Evolutionary conservation across 148 eudicot species (phyloP).

Genomic region (Beta vulgaris): DNA sequence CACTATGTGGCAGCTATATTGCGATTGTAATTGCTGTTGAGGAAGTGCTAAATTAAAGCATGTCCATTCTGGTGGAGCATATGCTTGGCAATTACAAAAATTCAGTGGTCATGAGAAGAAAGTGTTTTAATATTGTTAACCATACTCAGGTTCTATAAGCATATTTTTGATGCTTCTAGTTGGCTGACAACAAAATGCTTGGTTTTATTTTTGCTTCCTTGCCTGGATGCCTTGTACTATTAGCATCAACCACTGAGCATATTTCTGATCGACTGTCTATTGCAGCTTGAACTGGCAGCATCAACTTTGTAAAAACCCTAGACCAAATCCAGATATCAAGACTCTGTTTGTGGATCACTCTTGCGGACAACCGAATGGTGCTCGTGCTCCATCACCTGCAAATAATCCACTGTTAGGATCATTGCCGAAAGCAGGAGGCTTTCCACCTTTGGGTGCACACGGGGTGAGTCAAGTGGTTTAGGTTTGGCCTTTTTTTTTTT

Average conservation of each 20-base stretch:
- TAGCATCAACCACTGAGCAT: background rate
- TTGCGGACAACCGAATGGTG: constrained; percentile 72
- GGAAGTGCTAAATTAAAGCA: background rate
- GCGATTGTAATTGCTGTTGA: background rate
- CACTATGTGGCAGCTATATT: background rate
- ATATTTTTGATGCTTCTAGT: background rate
- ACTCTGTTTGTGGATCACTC: constrained; percentile 79
- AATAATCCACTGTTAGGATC: constrained; percentile 56
- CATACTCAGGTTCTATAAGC: no score
- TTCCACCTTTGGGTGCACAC: constrained; percentile 88
- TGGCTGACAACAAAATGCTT: constrained; percentile 1
- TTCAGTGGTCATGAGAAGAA: background rate
- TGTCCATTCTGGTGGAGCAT: no score
- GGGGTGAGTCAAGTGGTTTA: constrained; percentile 48
- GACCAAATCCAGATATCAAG: constrained; percentile 71
- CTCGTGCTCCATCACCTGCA: constrained; percentile 61
- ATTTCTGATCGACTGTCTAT: constrained; percentile 5
- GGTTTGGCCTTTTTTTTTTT: constrained; percentile 9
- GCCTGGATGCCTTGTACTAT: constrained; percentile 5
- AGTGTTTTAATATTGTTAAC: no score
- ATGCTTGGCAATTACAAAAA: no score
- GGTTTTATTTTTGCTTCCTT: background rate
- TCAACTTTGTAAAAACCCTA: constrained; percentile 69
- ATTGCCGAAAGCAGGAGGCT: constrained; percentile 77
- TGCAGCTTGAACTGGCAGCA: constrained; percentile 96